Base-by-base conservation (phyloP, 2,329 filamentous ascomycete genomes). In the Stachybotrys elegans region DNA sequence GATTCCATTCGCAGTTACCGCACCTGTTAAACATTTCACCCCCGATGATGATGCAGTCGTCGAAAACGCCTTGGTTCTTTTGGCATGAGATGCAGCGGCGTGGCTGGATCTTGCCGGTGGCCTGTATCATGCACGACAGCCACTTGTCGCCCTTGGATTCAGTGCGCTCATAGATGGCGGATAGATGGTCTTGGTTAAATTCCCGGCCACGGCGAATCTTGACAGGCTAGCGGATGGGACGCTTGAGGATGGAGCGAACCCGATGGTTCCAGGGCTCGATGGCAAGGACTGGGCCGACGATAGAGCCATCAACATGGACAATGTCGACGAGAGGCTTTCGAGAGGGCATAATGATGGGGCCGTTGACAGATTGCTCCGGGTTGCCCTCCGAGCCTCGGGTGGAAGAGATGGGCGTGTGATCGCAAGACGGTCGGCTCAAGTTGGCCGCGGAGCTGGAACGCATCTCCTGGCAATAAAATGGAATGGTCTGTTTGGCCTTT, bases 1-100 rank as follows among this genome's bases (percentile, higher is more conserved):
- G 63, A 47, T 69, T 70, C 72, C 72, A 76, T 50, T 75, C 70
- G 48, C 73, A 76, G 48, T 76, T 76, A 22, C 70, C 73, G 45
- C 73, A 76, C 22, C 69, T 68, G 4, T 66, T 65, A 42, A 75
- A 73, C 4, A 69, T 57, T 6, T 58, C 54, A 5, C 62, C 66
- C 5, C 65, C 66, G 13, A 72, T 56, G 20, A 70, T 62, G 40
- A 75, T 62, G 52, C 73, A 76, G 5, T 66, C 60, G 2, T 66
- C 63, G 48, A 73, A 76, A 0, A 66, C 65, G 0, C 73, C 73
- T 20, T 65, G 59, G 21, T 66, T 64, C 43, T 62, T 68, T 2
- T 65, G 54, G 43, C 73, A 76, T 1, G 62, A 65, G 1, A 57
- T 49, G 42, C 73, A 76, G 22, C 65, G 61, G 17, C 58, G 54